Base-by-base conservation (phyloP, 1,284 basidiomycete species). In the Cerioporus squamosus region DNA sequence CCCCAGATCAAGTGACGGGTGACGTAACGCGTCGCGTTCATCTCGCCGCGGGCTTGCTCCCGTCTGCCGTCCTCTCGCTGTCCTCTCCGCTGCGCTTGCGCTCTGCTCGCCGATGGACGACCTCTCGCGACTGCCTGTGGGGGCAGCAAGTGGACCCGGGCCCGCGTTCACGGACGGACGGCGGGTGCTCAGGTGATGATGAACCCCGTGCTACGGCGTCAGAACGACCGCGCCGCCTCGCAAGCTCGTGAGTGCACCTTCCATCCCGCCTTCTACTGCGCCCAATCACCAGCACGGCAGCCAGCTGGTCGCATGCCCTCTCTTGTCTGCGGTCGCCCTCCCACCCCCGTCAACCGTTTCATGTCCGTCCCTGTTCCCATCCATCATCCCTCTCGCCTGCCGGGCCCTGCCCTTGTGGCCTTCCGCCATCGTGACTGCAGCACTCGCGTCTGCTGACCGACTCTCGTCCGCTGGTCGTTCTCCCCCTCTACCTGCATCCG, bases 1-100 rank as follows among this genome's bases (percentile, higher is more conserved):
- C 29, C 51, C 53, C n/a, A n/a, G n/a, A n/a, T n/a, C 57, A 59
- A 51, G 48, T 59, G 57, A 51, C 49, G 48, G 7, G 52, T 59
- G 57, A 59, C 53, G 57, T 55, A 55, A 55, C 57, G 57, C 57
- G 52, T 51, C 39, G 29, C 52, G 38, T 29, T 24, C 47, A 44
- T 44, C 55, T 24, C 48, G 24, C 38, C 39, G 36, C 44, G 33
- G 29, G 5, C 29, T 29, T 29, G 29, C 22, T 51, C 56, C 44
- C 39, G 26, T 43, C 44, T 42, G 43, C 36, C 43, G 22, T 31
- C 38, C 20, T 20, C 39, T 9, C 5, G 22, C 49, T 1, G 18
- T 22, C 33, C 38, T 15, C 17, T 33, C n/a, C n/a, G n/a, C n/a
- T n/a, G n/a, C 23, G 20, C 12, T 5, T 24, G 22, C 38, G 23